Percentiles rank a stretch among this genome's conserved stretches.
These are phyloP conservation scores for Euclidium syriacum DNA, from an alignment of 345 rosid genomes.

Conservation along the genomic window DNA sequence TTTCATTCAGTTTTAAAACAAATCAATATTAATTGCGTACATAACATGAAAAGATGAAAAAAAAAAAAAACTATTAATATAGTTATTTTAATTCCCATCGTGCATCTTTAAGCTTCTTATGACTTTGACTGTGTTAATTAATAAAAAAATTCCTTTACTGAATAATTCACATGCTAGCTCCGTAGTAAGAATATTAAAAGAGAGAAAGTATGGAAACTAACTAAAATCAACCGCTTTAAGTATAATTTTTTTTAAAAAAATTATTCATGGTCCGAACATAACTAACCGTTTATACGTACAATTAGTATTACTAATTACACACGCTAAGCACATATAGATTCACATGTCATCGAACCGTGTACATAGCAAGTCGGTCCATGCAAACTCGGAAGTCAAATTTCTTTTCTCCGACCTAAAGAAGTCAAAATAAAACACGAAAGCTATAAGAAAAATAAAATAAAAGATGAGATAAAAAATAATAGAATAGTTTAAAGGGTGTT, in stretches of 20 bases:
- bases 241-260: background rate
- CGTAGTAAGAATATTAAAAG: background rate
- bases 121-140: constrained; percentile 7
- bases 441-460: background rate
- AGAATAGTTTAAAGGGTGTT: background rate
- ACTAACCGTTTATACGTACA: background rate
- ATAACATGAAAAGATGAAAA: background rate
- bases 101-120: constrained; percentile 14
- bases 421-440: constrained; percentile 12
- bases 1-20: background rate
- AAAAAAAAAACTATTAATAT: background rate
- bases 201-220: background rate
- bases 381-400: background rate
- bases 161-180: constrained; percentile 4
- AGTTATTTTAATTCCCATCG: constrained; percentile 11
- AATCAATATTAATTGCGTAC: background rate
- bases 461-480: background rate
- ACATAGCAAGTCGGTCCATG: constrained; percentile 7
- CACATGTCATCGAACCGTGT: background rate
- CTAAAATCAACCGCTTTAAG: background rate
- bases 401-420: constrained; percentile 1
- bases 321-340: background rate
- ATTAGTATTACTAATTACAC: background rate
- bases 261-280: background rate
- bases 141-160: too few relatives aligned